A percentile compares a stretch with the other conserved stretches of the same genome.
These are phyloP conservation scores for Fusarium bulbicola DNA, from an alignment of 2,329 filamentous ascomycete genomes.

Conservation along the genomic window DNA sequence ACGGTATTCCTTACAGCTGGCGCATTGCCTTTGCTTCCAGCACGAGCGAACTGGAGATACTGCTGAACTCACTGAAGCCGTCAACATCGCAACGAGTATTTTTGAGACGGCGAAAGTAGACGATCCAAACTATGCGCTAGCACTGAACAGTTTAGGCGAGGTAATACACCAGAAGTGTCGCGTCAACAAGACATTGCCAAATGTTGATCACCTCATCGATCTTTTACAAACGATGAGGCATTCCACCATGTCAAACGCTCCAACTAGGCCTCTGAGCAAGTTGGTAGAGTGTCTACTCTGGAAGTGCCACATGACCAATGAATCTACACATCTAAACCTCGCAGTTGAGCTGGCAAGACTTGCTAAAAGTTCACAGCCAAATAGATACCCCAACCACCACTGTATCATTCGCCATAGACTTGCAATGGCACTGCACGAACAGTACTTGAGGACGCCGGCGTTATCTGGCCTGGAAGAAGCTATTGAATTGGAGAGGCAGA, in stretches of 20 bases:
- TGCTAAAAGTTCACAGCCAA: background rate
- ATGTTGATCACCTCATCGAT: fast-evolving
- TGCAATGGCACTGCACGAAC: background rate
- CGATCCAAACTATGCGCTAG: fast-evolving
- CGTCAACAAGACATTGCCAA: background rate
- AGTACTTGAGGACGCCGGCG: fast-evolving
- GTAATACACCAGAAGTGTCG: background rate
- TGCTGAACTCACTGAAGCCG: background rate
- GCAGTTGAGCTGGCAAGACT: background rate
- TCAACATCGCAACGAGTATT: fast-evolving
- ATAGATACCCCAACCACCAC: background rate
- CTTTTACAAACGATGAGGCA: fast-evolving
- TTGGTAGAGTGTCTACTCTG: background rate
- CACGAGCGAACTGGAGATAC: background rate
- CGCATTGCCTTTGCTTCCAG: background rate
- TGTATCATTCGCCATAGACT: background rate
- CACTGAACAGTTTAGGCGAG: fast-evolving
- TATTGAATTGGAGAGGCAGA: background rate
- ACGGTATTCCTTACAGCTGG: background rate
- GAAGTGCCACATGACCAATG: background rate
- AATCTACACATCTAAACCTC: fast-evolving
- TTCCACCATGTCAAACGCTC: fast-evolving
- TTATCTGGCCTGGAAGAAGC: background rate
- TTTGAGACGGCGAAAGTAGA: fast-evolving
- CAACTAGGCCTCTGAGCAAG: background rate